A percentile compares a stretch with the other conserved stretches of the same genome.
Conservation (phyloP, 1,284 basidiomycete genomes). For the Butyriboletus appendiculatus region DNA sequence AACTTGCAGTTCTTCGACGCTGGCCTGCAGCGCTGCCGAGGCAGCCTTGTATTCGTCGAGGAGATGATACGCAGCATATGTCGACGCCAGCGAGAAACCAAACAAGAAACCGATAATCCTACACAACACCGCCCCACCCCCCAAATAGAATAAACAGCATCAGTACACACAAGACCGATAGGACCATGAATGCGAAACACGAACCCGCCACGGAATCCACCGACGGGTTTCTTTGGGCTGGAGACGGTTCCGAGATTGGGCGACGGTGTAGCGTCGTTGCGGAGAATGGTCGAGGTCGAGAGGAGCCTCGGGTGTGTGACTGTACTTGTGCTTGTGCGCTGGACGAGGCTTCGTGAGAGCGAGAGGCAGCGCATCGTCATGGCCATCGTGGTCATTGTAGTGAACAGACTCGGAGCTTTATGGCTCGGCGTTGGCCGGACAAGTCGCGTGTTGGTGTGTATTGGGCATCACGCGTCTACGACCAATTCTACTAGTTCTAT, state of each 20-base stretch:
- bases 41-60: constrained; percentile 90
- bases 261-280: constrained; percentile 47
- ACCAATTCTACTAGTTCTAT: neutral
- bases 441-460: neutral
- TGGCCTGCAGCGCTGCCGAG: constrained; percentile 79
- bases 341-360: constrained; percentile 25
- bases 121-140: neutral
- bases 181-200: constrained; percentile 24
- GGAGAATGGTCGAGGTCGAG: constrained; percentile 42
- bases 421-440: constrained; percentile 30
- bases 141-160: constrained; percentile 8
- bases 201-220: constrained; percentile 85
- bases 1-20: constrained; percentile 83
- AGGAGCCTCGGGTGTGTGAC: constrained; percentile 33
- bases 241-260: constrained; percentile 58
- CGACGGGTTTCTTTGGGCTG: constrained; percentile 75
- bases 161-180: constrained; percentile 1
- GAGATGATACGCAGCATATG: constrained; percentile 84
- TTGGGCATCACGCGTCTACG: neutral
- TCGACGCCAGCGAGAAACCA: constrained; percentile 85
- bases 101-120: constrained; percentile 89
- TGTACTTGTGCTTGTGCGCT: constrained; percentile 21
- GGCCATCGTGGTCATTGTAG: constrained; percentile 36
- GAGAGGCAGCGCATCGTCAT: constrained; percentile 41
- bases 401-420: neutral